Conservation (phyloP, 2,329 filamentous ascomycete species). For the Clarireedia monteithiana region DNA sequence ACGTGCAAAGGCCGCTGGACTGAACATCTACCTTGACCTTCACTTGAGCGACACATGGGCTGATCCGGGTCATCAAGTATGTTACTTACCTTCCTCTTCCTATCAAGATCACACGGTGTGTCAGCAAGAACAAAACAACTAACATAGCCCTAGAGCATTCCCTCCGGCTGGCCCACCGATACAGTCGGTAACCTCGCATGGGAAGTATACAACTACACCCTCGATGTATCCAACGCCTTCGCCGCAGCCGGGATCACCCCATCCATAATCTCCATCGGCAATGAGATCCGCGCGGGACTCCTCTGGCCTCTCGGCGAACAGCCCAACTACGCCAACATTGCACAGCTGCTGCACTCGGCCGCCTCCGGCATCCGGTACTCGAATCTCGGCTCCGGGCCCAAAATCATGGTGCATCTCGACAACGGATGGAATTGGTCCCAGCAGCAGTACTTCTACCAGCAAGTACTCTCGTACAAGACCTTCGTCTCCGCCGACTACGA, state of each 20-base stretch:
- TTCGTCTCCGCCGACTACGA: conserved; percentile 53
- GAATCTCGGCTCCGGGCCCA: conserved; percentile 45
- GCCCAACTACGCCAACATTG: conserved; percentile 50
- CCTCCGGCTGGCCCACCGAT: conserved; percentile 54
- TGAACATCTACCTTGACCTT: conserved; percentile 52
- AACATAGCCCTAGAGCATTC: conserved; percentile 36
- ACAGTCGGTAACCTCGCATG: conserved; percentile 49
- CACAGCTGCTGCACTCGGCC: conserved; percentile 55
- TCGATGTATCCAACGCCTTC: conserved; percentile 53
- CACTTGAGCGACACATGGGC: conserved; percentile 67
- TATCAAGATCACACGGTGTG: background rate
- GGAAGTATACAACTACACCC: conserved; percentile 63
- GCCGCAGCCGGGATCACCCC: conserved; percentile 46
- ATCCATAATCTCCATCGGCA: conserved; percentile 61
- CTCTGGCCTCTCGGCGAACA: conserved; percentile 57
- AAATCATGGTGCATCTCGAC: conserved; percentile 69
- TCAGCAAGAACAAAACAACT: background rate
- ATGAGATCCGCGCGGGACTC: conserved; percentile 62
- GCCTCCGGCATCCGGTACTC: conserved; percentile 58
- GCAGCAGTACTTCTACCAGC: conserved; percentile 54
- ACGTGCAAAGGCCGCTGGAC: conserved; percentile 53
- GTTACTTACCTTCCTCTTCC: conserved; percentile 1
- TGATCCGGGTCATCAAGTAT: conserved; percentile 53
- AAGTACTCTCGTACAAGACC: conserved; percentile 43
- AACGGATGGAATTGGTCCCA: conserved; percentile 66